A percentile compares a stretch with the other conserved stretches of the same genome.
These are phyloP conservation scores for Zoysia pacifica DNA, from an alignment of 176 grass and related monocot genomes.

Conservation along the genomic window DNA sequence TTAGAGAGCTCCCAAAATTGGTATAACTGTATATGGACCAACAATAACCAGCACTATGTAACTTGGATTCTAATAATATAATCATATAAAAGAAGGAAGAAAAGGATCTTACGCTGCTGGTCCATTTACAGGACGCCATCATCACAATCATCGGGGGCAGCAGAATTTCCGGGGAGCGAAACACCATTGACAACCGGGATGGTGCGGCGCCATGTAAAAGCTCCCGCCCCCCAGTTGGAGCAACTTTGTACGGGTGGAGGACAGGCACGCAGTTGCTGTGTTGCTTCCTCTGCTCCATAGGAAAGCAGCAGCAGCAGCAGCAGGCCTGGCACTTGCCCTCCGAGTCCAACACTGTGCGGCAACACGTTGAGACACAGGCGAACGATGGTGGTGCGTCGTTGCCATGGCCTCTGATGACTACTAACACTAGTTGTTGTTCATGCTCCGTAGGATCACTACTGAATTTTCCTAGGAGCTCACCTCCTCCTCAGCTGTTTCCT, in stretches of 20 bases:
- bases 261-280: not conserved
- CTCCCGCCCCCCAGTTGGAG: not conserved
- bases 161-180: conserved; percentile 40
- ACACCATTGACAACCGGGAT: conserved; percentile 25
- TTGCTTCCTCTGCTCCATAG: not conserved
- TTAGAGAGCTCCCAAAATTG: not conserved
- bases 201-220: conserved; percentile 41
- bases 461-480: not conserved
- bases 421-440: not conserved
- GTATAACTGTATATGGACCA: not conserved
- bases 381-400: not conserved
- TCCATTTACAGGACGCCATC: conserved; percentile 10
- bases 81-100: not conserved
- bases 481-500: not conserved
- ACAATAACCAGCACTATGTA: not conserved
- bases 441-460: not conserved
- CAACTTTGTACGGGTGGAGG: conserved; percentile 3
- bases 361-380: not conserved
- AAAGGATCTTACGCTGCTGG: conserved; percentile 11
- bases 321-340: not conserved
- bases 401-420: not conserved
- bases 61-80: not conserved
- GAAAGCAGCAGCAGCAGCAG: not conserved
- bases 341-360: not conserved
- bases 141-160: conserved; percentile 34